These are phyloP conservation scores for Maudiozyma barnettii DNA, from an alignment of 805 yeast genomes.

Conservation along the genomic window DNA sequence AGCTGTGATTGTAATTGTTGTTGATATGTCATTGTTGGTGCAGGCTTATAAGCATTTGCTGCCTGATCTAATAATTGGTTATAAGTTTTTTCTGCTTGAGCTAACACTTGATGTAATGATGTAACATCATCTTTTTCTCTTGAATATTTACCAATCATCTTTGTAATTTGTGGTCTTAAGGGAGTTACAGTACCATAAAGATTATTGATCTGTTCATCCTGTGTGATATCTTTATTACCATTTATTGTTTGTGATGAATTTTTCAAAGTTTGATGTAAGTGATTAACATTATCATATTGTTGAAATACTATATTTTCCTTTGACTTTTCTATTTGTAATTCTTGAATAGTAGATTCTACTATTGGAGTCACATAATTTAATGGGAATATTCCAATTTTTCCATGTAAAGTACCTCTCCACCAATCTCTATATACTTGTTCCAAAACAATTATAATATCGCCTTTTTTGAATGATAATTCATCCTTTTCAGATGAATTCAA, in stretches of 20 bases:
- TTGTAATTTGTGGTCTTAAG: conserved; percentile 64
- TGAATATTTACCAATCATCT: conserved; percentile 67
- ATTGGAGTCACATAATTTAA: conserved; percentile 81
- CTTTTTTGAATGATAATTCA: conserved; percentile 77
- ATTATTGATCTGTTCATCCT: conserved; percentile 58
- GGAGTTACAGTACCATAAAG: conserved; percentile 66
- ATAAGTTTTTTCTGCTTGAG: conserved; percentile 58
- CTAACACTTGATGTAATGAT: conserved; percentile 59
- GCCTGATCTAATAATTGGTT: conserved; percentile 56
- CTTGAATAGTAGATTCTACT: conserved; percentile 53
- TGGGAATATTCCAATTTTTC: conserved; percentile 83
- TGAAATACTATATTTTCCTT: conserved; percentile 46
- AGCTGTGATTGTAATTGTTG: conserved; percentile 1
- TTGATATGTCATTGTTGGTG: conserved; percentile 1
- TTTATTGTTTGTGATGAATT: conserved; percentile 20
- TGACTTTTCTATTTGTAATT: conserved; percentile 40
- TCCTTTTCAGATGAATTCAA: conserved; percentile 70
- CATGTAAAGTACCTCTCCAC: conserved; percentile 86
- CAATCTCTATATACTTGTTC: conserved; percentile 88
- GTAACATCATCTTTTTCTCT: conserved; percentile 69
- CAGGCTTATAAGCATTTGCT: conserved; percentile 17
- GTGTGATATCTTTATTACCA: conserved; percentile 31
- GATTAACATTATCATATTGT: conserved; percentile 55
- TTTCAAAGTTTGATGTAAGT: conserved; percentile 34
- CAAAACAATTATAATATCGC: conserved; percentile 78